Evolutionary conservation across 1,284 basidiomycete species (phyloP).

Genomic region (Butyriboletus appendiculatus): DNA sequence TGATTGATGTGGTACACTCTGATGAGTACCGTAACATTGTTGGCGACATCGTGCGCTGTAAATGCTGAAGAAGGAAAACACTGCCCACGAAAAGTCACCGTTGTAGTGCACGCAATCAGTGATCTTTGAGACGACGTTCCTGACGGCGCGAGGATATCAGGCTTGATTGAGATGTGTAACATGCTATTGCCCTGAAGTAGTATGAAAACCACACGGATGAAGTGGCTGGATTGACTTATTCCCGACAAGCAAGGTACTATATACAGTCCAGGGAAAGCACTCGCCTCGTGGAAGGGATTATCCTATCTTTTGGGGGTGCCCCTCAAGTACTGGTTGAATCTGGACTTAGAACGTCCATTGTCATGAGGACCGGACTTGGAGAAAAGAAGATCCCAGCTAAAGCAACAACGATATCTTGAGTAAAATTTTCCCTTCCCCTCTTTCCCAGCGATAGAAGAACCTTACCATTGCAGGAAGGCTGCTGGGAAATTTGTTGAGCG

Average conservation of each 20-base stretch:
- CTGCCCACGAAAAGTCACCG: background rate
- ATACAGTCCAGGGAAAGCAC: background rate
- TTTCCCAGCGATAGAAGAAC: background rate
- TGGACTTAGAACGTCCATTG: background rate
- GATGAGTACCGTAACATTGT: background rate
- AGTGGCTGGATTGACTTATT: background rate
- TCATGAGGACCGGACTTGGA: background rate
- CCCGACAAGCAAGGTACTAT: background rate
- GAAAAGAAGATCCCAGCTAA: background rate
- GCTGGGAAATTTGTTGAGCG: background rate
- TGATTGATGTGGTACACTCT: background rate
- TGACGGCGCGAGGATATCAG: background rate
- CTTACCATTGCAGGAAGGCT: background rate
- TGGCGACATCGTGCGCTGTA: background rate
- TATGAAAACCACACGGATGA: background rate
- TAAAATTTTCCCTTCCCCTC: background rate
- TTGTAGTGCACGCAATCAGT: background rate
- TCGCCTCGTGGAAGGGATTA: background rate
- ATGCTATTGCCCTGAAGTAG: background rate
- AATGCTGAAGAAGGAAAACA: background rate
- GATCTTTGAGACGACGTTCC: background rate
- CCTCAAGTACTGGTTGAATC: background rate
- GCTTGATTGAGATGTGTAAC: background rate
- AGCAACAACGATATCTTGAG: background rate
- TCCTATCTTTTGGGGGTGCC: background rate